Evolutionary conservation across 352 stramenopile genomes (phyloP).

Genomic region (Phytophthora fragariaefolia): DNA sequence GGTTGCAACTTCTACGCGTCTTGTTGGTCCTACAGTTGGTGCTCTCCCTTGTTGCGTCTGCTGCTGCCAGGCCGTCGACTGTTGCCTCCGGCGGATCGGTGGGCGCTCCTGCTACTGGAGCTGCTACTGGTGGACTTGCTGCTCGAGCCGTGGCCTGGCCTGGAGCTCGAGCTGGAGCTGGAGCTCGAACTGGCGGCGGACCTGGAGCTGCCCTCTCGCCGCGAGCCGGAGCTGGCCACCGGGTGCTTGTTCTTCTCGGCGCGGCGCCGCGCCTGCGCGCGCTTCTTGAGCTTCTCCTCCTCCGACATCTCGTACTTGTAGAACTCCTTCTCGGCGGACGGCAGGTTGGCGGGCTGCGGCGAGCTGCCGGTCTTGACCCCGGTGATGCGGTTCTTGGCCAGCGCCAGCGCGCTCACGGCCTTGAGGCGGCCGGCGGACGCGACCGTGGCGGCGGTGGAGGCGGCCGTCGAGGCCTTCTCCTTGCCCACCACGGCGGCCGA

Average conservation of each 20-base stretch:
- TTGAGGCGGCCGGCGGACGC: constrained; percentile 61
- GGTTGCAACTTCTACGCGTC: constrained; percentile 16
- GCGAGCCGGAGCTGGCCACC: constrained; percentile 18
- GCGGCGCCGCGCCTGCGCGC: constrained; percentile 64
- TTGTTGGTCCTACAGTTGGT: constrained; percentile 31
- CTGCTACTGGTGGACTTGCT: constrained; percentile 41
- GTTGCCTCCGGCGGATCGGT: constrained; percentile 26
- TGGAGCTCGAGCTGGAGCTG: constrained; percentile 29
- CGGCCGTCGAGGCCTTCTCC: constrained; percentile 55
- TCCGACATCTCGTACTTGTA: constrained; percentile 87
- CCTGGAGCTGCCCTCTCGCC: constrained; percentile 33
- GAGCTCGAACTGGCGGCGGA: constrained; percentile 30
- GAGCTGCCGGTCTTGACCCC: constrained; percentile 36
- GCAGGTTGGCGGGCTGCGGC: constrained; percentile 34
- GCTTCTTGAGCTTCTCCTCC: constrained; percentile 77
- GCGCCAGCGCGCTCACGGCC: constrained; percentile 53
- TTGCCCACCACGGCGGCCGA: constrained; percentile 61
- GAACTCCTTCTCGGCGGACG: constrained; percentile 69
- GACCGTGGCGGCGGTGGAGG: constrained; percentile 49
- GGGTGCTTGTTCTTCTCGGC: constrained; percentile 66
- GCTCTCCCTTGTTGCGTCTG: constrained; percentile 37
- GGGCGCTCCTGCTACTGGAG: constrained; percentile 36
- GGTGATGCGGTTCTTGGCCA: constrained; percentile 67
- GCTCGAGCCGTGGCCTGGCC: constrained; percentile 31
- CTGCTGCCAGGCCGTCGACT: constrained; percentile 42